Evolutionary conservation across 768 basidiomycete species (phyloP).

Genomic region (Leccinellum rugosiceps): DNA sequence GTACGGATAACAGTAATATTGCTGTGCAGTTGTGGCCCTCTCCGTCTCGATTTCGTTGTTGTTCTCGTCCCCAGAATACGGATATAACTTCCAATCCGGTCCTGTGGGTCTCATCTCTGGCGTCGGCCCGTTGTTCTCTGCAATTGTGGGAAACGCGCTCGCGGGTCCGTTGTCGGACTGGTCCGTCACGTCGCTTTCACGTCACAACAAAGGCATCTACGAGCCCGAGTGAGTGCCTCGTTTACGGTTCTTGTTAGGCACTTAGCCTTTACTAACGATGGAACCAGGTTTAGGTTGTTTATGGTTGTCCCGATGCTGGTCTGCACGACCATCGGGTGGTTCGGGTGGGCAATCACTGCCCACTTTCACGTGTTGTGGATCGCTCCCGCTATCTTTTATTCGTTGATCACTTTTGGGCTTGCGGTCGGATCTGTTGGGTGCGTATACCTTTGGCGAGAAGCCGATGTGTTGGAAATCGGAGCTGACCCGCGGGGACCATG

Average conservation of each 20-base stretch:
- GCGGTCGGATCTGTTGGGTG: neutral
- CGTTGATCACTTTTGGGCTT: neutral
- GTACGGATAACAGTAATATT: too few relatives aligned
- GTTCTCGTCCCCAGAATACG: neutral
- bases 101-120: neutral
- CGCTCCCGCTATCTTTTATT: neutral
- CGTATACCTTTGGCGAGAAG: neutral
- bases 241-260: neutral
- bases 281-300: neutral
- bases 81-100: neutral
- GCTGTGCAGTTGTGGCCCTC: neutral
- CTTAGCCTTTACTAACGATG: neutral
- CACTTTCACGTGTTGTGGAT: neutral
- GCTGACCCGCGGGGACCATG: neutral
- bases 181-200: neutral
- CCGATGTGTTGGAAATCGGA: neutral
- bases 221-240: neutral
- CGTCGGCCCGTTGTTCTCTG: neutral
- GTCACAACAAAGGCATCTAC: neutral
- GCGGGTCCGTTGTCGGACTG: neutral
- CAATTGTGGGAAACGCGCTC: neutral
- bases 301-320: neutral
- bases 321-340: neutral
- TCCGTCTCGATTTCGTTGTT: neutral
- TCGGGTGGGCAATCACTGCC: neutral